Conservation (phyloP, 2,329 filamentous ascomycete species). For the Fusarium sp. region DNA sequence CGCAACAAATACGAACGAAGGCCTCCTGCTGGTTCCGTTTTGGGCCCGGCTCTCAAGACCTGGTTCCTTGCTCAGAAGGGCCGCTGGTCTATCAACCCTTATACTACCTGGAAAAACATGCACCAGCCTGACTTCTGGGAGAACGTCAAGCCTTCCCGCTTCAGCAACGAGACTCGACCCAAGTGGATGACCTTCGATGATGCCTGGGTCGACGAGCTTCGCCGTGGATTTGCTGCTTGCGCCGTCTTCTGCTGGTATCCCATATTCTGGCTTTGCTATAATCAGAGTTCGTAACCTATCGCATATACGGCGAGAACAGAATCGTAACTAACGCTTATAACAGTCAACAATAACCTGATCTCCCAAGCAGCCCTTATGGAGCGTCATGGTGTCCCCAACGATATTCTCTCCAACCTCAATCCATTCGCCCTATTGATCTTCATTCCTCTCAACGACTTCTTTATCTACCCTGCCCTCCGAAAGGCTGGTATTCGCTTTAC, state of each 20-base stretch:
- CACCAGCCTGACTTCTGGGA: slow-evolving; percentile 75
- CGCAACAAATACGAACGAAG: slow-evolving; percentile 71
- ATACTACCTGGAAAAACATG: slow-evolving; percentile 71
- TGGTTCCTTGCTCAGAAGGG: slow-evolving; percentile 76
- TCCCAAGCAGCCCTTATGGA: slow-evolving; percentile 77
- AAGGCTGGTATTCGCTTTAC: slow-evolving; percentile 76
- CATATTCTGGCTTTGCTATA: slow-evolving; percentile 70
- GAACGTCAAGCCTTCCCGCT: slow-evolving; percentile 76
- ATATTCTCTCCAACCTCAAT: slow-evolving; percentile 81
- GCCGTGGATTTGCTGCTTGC: slow-evolving; percentile 77
- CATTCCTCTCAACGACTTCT: slow-evolving; percentile 77
- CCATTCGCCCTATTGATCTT: slow-evolving; percentile 81
- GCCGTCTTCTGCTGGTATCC: slow-evolving; percentile 80
- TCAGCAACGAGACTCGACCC: slow-evolving; percentile 69
- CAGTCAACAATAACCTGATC: slow-evolving; percentile 71
- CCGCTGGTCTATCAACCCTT: slow-evolving; percentile 77
- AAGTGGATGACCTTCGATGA: slow-evolving; percentile 86
- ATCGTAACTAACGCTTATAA: slow-evolving; percentile 38
- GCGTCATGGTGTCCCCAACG: slow-evolving; percentile 81
- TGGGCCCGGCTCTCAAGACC: slow-evolving; percentile 74
- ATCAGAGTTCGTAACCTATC: slow-evolving; percentile 55
- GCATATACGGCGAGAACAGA: no score
- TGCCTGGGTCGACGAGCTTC: slow-evolving; percentile 82
- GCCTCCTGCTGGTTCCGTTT: slow-evolving; percentile 77
- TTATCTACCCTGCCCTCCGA: slow-evolving; percentile 78